Percentiles rank a stretch among this genome's conserved stretches.
Conservation (phyloP, 495 filamentous ascomycete genomes). For the Talaromyces thailandensis region DNA sequence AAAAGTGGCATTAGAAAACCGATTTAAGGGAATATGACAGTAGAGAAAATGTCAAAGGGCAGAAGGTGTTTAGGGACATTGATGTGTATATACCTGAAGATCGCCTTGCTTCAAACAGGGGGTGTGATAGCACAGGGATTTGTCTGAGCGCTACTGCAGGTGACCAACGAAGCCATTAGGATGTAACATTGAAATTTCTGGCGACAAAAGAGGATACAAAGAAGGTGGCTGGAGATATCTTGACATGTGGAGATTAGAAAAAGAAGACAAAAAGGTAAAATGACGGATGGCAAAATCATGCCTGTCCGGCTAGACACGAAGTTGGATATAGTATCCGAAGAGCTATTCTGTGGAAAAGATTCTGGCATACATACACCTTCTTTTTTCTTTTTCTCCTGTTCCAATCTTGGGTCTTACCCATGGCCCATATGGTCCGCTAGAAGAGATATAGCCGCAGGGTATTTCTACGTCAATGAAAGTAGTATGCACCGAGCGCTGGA, state of each 20-base stretch:
- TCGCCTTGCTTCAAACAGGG: not conserved
- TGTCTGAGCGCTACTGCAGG: not conserved
- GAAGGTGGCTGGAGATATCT: not conserved
- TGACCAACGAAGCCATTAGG: not conserved
- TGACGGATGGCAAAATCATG: not conserved
- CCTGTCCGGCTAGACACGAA: not conserved
- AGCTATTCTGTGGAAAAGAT: not conserved
- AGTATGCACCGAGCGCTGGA: not conserved
- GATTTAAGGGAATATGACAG: not conserved
- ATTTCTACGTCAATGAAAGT: not conserved
- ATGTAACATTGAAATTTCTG: not conserved
- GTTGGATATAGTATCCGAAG: not conserved
- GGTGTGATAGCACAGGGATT: not conserved
- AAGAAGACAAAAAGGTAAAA: not conserved
- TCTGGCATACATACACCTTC: not conserved
- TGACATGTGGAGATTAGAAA: not conserved
- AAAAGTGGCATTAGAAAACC: not conserved
- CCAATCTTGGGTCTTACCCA: not conserved
- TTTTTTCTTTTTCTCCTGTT: not conserved
- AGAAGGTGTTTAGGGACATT: not conserved
- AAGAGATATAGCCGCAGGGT: not conserved
- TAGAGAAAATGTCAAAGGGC: not conserved
- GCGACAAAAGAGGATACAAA: not conserved
- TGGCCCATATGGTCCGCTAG: not conserved
- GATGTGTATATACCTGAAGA: not conserved